These are phyloP conservation scores for Teratosphaeria epicoccoides DNA, from an alignment of 2,329 filamentous ascomycete species.

Conservation along the genomic window DNA sequence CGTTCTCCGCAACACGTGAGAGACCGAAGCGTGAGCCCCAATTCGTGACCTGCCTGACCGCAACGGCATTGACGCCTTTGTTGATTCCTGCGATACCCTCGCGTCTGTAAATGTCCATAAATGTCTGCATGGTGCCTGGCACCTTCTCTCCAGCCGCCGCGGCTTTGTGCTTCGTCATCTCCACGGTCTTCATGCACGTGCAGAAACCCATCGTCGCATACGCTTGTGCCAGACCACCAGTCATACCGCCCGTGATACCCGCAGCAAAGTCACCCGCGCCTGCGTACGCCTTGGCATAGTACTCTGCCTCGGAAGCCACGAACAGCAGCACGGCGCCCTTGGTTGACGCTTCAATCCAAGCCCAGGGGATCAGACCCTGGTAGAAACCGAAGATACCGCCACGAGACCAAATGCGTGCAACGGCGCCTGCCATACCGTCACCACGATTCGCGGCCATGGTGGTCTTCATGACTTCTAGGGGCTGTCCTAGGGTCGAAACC, in stretches of 20 bases:
- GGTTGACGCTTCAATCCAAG: conserved; percentile 99
- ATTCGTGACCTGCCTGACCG: conserved; percentile 98
- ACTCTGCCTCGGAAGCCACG: conserved; percentile 96
- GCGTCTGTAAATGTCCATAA: conserved; percentile 91
- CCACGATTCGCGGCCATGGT: conserved; percentile 96
- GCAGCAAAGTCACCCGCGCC: conserved; percentile 79
- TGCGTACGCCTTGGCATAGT: conserved; percentile 59
- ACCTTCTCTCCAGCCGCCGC: conserved; percentile 73
- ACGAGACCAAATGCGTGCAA: conserved; percentile 82
- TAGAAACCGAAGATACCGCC: conserved; percentile 94
- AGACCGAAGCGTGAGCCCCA: conserved; percentile 96
- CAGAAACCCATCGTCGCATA: conserved; percentile 99
- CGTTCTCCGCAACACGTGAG: conserved; percentile 78
- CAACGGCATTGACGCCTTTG: conserved; percentile 95
- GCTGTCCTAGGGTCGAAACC: conserved; percentile 62
- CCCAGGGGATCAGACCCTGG: conserved; percentile 98
- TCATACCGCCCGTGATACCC: conserved; percentile 85
- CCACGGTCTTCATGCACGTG: conserved; percentile 99
- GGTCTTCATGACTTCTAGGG: conserved; percentile 97
- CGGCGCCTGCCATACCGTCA: conserved; percentile 72
- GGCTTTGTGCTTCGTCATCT: conserved; percentile 97
- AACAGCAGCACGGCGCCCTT: conserved; percentile 99
- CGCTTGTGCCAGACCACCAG: conserved; percentile 89
- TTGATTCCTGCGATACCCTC: conserved; percentile 96
- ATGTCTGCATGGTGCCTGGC: conserved; percentile 84